These are phyloP conservation scores for Phlyctochytrium arcticum DNA, from an alignment of 192 early-diverging fungal species.

Conservation along the genomic window DNA sequence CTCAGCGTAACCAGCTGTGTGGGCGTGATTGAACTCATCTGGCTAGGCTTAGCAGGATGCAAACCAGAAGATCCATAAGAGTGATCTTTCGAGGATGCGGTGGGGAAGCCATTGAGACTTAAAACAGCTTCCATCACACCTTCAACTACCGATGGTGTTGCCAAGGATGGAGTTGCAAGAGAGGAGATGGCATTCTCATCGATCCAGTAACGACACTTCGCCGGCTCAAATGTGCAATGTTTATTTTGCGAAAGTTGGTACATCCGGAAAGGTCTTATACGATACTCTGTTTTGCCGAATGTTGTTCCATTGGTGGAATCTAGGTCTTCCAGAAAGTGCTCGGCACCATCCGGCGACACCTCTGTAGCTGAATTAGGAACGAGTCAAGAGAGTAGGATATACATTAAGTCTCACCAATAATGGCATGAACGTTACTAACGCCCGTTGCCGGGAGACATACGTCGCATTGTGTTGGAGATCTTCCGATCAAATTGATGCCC, in stretches of 20 bases:
- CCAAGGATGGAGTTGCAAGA: not conserved
- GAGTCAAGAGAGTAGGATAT: not conserved
- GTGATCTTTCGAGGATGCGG: no score
- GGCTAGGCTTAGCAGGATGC: no score
- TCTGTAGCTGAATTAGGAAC: not conserved
- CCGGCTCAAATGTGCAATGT: constrained; percentile 25
- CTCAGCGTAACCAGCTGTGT: not conserved
- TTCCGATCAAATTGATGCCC: constrained; percentile 30
- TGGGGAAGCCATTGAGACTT: no score
- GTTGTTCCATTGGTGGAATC: constrained; percentile 37
- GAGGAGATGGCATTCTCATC: not conserved
- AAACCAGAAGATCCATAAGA: no score
- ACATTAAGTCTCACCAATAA: constrained; percentile 24
- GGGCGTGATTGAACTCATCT: not conserved
- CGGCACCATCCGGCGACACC: constrained; percentile 13
- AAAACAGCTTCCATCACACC: not conserved
- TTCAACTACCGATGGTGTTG: not conserved
- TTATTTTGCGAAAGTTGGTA: constrained; percentile 31
- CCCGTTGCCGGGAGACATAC: constrained; percentile 12
- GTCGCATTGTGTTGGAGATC: constrained; percentile 2
- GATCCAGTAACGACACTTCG: constrained; percentile 25
- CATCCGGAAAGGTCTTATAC: constrained; percentile 9
- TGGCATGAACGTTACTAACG: constrained; percentile 29
- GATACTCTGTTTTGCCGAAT: constrained; percentile 11
- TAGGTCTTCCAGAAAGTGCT: constrained; percentile 40